phyloP scores from a whole-genome alignment of 768 basidiomycete genomes.

The Lactifluus piperatus region DNA sequence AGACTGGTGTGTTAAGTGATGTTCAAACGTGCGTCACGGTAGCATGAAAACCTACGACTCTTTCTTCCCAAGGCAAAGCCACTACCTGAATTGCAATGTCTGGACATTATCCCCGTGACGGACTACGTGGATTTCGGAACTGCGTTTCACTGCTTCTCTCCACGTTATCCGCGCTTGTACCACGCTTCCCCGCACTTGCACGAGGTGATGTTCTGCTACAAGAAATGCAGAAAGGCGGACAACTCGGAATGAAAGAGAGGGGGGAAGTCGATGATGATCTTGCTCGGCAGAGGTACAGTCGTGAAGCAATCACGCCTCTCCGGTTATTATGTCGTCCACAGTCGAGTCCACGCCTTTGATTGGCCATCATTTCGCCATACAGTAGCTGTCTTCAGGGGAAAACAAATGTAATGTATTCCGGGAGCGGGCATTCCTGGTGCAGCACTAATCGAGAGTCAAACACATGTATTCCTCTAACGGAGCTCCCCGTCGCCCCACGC shows the following conservation, averaged over 20 bases:
- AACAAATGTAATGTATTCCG: neutral
- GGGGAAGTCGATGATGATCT: conserved; percentile 58
- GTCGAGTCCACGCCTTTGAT: neutral
- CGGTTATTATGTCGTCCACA: conserved; percentile 28
- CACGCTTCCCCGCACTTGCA: conserved; percentile 28
- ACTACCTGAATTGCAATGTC: conserved; percentile 36
- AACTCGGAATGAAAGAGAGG: conserved; percentile 27
- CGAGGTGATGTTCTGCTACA: conserved; percentile 86
- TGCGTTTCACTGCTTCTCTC: conserved; percentile 77
- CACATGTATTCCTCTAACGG: too few species aligned
- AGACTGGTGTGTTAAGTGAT: conserved; percentile 74
- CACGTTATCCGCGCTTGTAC: conserved; percentile 58
- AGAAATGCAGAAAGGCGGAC: conserved; percentile 90
- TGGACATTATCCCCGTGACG: conserved; percentile 76
- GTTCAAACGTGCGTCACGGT: neutral
- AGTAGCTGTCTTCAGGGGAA: too few species aligned
- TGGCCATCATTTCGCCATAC: neutral
- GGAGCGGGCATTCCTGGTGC: too few species aligned
- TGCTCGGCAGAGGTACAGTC: conserved; percentile 43
- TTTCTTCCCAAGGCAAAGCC: conserved; percentile 51
- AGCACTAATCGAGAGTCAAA: too few species aligned
- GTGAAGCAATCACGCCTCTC: conserved; percentile 61
- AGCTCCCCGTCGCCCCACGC: neutral
- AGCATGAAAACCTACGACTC: too few species aligned
- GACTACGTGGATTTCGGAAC: conserved; percentile 97